Evolutionary conservation across 768 basidiomycete genomes (phyloP), one percentile per base, ranked within the genome.

Genomic region (Panellus pusillus): DNA sequence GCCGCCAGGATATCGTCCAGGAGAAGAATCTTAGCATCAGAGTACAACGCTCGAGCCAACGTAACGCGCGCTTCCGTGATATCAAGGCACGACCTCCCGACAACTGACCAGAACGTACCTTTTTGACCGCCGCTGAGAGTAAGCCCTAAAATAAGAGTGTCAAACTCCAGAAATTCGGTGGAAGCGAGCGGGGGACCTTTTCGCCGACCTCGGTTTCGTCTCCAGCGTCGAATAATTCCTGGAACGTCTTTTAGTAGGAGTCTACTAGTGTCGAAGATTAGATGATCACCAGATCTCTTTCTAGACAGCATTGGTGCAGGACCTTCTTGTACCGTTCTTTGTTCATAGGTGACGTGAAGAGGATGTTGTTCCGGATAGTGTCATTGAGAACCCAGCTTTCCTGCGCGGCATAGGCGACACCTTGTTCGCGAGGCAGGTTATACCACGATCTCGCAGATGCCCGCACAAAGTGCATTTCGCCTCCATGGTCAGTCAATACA

Each of bases 301-400:
- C 85, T 36, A 94, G 72, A 53, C 82, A 89, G 17, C 90, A 84
- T 65, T 91, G 89, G 15, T 79, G 69, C 35, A 96, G 69, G 2
- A 87, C 90, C 65, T 84, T 81, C 75, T 84, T 84, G 66, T 95
- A 95, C 9, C 86, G 78, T 53, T 78, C 82, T 64, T 89, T 84
- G 42, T 95, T 87, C 55, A 83, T 91, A 0, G 83, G 78, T 12
- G 82, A 70, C 27, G 91, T 90, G 57, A 96, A 95, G 39, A 89
- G 69, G 54, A 96, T 88, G 63, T 95, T 96, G 39, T 91, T 87
- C 68, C 81, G 60, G 47, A 91, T 88, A 0, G 87, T 90, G 54
- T 87, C 87, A 58, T 91, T 92, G 66, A 86, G 81, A 2, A 92
- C 84, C 90, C 90, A 95, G 4, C 87, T 83, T 64, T 92, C 89